Evolutionary conservation across 805 yeast genomes (phyloP).

Genomic region (Myxozyma nipponensis): DNA sequence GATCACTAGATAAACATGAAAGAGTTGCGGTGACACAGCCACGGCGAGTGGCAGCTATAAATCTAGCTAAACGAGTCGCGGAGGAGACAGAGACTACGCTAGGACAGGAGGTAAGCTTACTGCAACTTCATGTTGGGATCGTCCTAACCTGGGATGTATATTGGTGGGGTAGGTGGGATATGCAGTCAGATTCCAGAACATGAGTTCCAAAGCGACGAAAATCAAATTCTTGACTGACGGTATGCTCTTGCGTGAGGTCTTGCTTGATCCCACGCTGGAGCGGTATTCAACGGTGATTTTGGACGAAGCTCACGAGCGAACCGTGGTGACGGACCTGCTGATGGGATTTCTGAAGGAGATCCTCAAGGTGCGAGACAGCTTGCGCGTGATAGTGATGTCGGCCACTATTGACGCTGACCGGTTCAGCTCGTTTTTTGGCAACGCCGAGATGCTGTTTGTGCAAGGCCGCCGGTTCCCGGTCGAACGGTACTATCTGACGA

Average conservation of each 20-base stretch:
- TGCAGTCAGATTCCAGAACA: constrained; percentile 85
- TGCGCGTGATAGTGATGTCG: constrained; percentile 84
- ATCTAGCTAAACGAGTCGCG: constrained; percentile 86
- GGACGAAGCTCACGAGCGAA: constrained; percentile 98
- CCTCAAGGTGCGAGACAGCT: constrained; percentile 45
- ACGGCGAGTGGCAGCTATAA: constrained; percentile 95
- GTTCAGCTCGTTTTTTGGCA: constrained; percentile 70
- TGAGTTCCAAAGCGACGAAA: constrained; percentile 55
- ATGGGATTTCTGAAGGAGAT: constrained; percentile 82
- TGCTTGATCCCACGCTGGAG: constrained; percentile 62
- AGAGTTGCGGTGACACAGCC: constrained; percentile 93
- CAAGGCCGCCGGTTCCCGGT: constrained; percentile 91
- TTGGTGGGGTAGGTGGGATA: constrained; percentile 69
- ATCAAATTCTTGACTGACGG: constrained; percentile 93
- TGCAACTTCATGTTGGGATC: neutral
- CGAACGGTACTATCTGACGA: constrained; percentile 59
- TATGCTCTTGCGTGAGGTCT: constrained; percentile 88
- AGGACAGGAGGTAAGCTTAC: constrained; percentile 55
- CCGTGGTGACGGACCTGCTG: constrained; percentile 82
- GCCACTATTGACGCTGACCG: constrained; percentile 92
- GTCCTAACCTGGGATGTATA: neutral
- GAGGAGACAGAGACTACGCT: constrained; percentile 74
- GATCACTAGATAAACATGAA: constrained; percentile 46
- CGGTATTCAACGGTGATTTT: constrained; percentile 74
- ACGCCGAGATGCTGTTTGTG: constrained; percentile 76